A percentile compares a stretch with the other conserved stretches of the same genome.
Evolutionary conservation across 352 stramenopile genomes (phyloP).

Genomic region (Phytophthora parvispora): DNA sequence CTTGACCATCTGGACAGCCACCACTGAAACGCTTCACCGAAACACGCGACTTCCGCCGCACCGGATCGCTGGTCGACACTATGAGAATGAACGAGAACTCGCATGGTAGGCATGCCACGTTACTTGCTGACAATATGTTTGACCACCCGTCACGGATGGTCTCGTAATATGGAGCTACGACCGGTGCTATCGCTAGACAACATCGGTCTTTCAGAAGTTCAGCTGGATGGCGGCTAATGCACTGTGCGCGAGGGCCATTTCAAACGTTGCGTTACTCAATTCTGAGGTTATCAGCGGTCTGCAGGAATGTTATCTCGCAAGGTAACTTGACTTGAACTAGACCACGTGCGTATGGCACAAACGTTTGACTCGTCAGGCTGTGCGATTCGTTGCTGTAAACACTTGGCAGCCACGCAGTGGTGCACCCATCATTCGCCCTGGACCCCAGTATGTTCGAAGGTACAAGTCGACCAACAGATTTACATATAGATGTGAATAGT

Average conservation of each 20-base stretch:
- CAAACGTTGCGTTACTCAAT: background rate
- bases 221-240: background rate
- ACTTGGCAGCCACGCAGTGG: background rate
- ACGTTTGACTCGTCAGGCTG: background rate
- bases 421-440: background rate
- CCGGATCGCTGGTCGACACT: no score
- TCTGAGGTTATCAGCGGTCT: background rate
- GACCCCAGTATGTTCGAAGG: no score
- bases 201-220: background rate
- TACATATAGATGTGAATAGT: no score
- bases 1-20: constrained; percentile 1
- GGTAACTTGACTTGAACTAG: constrained; percentile 10
- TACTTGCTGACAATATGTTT: background rate
- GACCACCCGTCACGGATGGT: background rate
- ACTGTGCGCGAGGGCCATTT: background rate
- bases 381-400: background rate
- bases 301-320: background rate
- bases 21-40: constrained; percentile 6
- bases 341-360: background rate
- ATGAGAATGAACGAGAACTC: no score
- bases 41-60: background rate
- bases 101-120: background rate
- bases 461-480: no score
- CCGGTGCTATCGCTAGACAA: background rate
- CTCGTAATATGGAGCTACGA: background rate